phyloP scores from a whole-genome alignment of 192 early-diverging fungal genomes.

The Coemansia biformis region DNA sequence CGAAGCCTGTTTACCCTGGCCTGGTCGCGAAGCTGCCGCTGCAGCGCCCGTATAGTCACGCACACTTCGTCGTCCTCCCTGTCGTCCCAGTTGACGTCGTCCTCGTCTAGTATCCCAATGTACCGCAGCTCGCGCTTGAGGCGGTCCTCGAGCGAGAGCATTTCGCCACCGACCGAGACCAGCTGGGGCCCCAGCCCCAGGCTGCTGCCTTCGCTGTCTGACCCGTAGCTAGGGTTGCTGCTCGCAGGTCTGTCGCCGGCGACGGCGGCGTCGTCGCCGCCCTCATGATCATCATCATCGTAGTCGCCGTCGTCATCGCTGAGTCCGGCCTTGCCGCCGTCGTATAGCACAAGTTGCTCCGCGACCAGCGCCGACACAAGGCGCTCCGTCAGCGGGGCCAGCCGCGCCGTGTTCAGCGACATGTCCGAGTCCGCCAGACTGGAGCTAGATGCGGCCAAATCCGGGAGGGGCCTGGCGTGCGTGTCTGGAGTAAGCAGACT shows the following conservation, averaged over 20 bases:
- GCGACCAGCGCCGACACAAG: slow-evolving; percentile 62
- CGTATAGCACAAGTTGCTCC: slow-evolving; percentile 54
- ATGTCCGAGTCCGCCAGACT: slow-evolving; percentile 52
- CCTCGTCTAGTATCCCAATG: slow-evolving; percentile 74
- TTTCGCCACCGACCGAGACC: slow-evolving; percentile 46
- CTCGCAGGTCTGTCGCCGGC: too few relatives aligned
- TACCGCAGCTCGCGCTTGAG: slow-evolving; percentile 76
- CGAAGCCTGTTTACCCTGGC: slow-evolving; percentile 60
- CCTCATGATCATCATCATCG: neutral
- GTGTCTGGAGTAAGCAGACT: slow-evolving; percentile 14
- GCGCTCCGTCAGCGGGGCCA: slow-evolving; percentile 75
- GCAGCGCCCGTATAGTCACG: slow-evolving; percentile 61
- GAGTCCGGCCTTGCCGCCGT: neutral
- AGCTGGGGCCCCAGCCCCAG: slow-evolving; percentile 7
- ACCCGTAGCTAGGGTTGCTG: neutral
- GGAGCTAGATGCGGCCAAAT: neutral
- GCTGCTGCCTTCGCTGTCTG: slow-evolving; percentile 19
- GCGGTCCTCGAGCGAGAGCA: slow-evolving; percentile 70
- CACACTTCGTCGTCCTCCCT: slow-evolving; percentile 72
- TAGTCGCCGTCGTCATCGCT: neutral
- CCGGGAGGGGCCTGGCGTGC: neutral
- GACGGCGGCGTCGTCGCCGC: too few relatives aligned
- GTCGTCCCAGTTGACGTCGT: slow-evolving; percentile 68
- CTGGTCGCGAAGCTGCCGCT: slow-evolving; percentile 68
- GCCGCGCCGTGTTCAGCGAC: slow-evolving; percentile 56